phyloP scores from a whole-genome alignment of 1,284 basidiomycete genomes.

The Ustanciosporium gigantosporum region DNA sequence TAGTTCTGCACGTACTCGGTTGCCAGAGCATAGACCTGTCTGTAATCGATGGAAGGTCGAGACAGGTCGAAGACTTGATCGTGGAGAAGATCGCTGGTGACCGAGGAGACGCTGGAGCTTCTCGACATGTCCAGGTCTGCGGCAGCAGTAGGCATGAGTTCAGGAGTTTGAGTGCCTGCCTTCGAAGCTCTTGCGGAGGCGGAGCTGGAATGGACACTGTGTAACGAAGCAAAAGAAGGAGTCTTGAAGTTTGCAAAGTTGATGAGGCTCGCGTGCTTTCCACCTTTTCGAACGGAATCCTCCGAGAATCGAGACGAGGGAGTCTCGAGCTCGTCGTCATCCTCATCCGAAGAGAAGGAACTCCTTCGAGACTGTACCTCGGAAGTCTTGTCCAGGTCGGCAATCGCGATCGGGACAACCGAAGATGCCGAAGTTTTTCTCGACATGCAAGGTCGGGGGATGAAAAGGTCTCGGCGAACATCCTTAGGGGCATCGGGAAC shows the following conservation, averaged over 20 bases:
- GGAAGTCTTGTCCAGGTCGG: background rate
- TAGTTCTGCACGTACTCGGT: slow-evolving; percentile 2
- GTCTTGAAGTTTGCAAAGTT: background rate
- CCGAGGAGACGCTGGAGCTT: slow-evolving; percentile 9
- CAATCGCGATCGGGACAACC: background rate
- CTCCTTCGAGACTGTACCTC: background rate
- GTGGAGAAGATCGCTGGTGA: background rate
- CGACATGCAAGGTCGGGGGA: background rate
- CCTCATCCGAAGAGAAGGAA: slow-evolving; percentile 1
- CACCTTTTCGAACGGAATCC: slow-evolving; percentile 2
- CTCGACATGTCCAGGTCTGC: too few species aligned
- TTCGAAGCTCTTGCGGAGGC: background rate
- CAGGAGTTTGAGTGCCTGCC: slow-evolving; percentile 5
- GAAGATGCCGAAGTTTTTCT: background rate
- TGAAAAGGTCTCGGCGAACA: background rate
- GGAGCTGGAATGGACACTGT: too few species aligned
- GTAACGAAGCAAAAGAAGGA: background rate
- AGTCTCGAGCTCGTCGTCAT: background rate
- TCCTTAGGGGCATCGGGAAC: background rate
- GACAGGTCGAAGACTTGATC: slow-evolving; percentile 16
- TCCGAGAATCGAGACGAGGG: slow-evolving; percentile 10
- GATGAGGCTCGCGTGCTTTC: background rate
- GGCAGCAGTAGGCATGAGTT: too few species aligned
- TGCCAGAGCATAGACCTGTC: slow-evolving; percentile 1
- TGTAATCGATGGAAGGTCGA: slow-evolving; percentile 5